phyloP scores from a whole-genome alignment of 208 protist genomes.

The Trypanosoma scelopori region DNA sequence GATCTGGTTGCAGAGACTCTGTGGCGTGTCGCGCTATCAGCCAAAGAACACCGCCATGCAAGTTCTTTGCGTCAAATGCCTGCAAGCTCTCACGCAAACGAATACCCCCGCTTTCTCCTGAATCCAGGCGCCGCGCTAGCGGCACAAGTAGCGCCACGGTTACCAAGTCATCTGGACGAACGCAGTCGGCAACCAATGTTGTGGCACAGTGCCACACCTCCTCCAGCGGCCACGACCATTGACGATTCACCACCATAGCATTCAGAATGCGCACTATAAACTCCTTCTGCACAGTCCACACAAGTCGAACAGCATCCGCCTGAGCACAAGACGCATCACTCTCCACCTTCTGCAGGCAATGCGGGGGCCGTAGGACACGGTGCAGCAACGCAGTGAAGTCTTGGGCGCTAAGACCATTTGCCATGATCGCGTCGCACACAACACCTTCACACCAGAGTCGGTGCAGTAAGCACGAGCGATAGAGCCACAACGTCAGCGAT shows the following conservation, averaged over 20 bases:
- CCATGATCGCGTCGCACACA: slow-evolving; percentile 15
- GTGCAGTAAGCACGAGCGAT: slow-evolving; percentile 13
- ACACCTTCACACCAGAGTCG: slow-evolving; percentile 21
- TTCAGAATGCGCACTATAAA: slow-evolving; percentile 6
- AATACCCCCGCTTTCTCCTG: background rate
- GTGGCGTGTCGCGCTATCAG: slow-evolving; percentile 2
- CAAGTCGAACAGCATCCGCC: background rate
- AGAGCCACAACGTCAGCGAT: slow-evolving; percentile 22
- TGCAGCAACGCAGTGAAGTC: slow-evolving; percentile 12
- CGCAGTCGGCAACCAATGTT: slow-evolving; percentile 12
- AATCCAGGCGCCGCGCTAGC: background rate
- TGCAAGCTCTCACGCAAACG: slow-evolving; percentile 8
- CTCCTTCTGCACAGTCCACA: slow-evolving; percentile 20
- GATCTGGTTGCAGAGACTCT: background rate
- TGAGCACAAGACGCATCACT: background rate
- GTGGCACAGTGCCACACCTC: slow-evolving; percentile 24
- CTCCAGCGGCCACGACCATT: slow-evolving; percentile 10
- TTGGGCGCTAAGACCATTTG: background rate
- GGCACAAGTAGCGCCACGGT: slow-evolving; percentile 15
- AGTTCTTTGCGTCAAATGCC: background rate
- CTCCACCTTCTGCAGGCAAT: background rate
- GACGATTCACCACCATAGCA: background rate
- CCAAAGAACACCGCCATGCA: slow-evolving; percentile 25
- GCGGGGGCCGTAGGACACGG: slow-evolving; percentile 3
- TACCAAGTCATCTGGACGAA: slow-evolving; percentile 22